Percentiles rank a stretch among this genome's conserved stretches.
These are phyloP conservation scores for Fomitopsis pinicola DNA, from an alignment of 1,284 basidiomycete genomes.

Conservation along the genomic window DNA sequence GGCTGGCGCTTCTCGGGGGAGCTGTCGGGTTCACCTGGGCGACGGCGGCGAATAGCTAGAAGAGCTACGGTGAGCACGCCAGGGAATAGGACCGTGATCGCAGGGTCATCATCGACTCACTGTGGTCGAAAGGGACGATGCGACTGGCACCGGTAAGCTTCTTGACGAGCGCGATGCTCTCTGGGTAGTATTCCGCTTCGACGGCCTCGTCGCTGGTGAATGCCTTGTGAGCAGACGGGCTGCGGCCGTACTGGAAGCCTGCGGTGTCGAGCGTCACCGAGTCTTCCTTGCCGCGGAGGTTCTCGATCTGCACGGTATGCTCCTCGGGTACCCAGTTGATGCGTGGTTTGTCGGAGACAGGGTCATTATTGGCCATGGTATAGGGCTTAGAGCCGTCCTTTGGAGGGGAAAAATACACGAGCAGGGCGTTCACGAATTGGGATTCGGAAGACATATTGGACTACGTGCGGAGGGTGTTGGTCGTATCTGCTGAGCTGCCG, in stretches of 20 bases:
- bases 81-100: too few relatives aligned
- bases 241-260: slow-evolving; percentile 49
- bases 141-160: slow-evolving; percentile 54
- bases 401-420: slow-evolving; percentile 29
- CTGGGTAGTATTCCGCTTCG: slow-evolving; percentile 52
- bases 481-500: too few relatives aligned
- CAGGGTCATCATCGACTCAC: slow-evolving; percentile 29
- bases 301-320: slow-evolving; percentile 43
- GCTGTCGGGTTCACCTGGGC: slow-evolving; percentile 35
- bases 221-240: slow-evolving; percentile 37
- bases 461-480: not conserved
- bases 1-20: slow-evolving; percentile 44
- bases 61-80: not conserved
- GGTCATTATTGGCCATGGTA: slow-evolving; percentile 22
- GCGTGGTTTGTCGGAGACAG: slow-evolving; percentile 24
- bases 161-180: slow-evolving; percentile 57
- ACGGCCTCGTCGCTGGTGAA: slow-evolving; percentile 48
- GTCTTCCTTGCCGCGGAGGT: slow-evolving; percentile 51
- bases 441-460: slow-evolving; percentile 9
- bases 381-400: slow-evolving; percentile 30
- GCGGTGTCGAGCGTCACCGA: slow-evolving; percentile 45
- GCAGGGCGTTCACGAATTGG: slow-evolving; percentile 18
- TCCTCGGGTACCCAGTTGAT: slow-evolving; percentile 47
- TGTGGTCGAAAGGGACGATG: slow-evolving; percentile 62
- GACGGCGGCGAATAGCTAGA: slow-evolving; percentile 43